Evolutionary conservation across 1,284 basidiomycete genomes (phyloP), one percentile per base, ranked within the genome.

Genomic region (Phellinidium pouzarii): DNA sequence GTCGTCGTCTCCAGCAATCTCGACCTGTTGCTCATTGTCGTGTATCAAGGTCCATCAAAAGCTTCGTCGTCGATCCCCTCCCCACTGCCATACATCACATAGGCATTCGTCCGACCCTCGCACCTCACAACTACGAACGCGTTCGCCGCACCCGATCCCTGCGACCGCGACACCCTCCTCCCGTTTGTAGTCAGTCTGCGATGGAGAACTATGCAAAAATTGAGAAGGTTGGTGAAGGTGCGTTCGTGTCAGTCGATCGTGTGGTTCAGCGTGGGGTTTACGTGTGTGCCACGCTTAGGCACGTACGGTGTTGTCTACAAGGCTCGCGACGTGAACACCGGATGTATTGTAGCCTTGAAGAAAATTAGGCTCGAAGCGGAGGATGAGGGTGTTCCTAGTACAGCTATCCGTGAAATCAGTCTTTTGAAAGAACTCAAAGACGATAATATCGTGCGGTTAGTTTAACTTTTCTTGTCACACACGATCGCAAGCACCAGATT

Each of bases 231-330:
- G 79, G 79, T 64, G 79, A 82, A 74, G 79, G 79, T 80, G 58
- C 43, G 68, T 59, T 19, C 17, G 44, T 38, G 23, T 40, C 45
- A 49, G 42, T 19, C 36, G 41, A 44, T 34, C 36, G 58, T 67
- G 62, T 54, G 29, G 9, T 17, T 47, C 47, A 53, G 50, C 44
- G 53, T 52, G 51, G 12, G 44, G 40, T 40, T 52, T 43, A 41
- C 50, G 20, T 47, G 27, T 37, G 43, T 45, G 42, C 52, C 46
- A 29, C 37, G 25, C 48, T 4, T 26, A 98, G 95, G 95, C 62
- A 99, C 96, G 44, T 99, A 99, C 63, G 96, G 96, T 59, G 95
- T 98, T 52, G 95, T 99, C 17, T 98, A 98, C 79, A 94, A 94
- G 69, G 91, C 85, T 58, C 82, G 83, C 65, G 82, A 92, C 68